These are phyloP conservation scores for Solanum clarkiae DNA, from an alignment of 257 asterid genomes.

Conservation along the genomic window DNA sequence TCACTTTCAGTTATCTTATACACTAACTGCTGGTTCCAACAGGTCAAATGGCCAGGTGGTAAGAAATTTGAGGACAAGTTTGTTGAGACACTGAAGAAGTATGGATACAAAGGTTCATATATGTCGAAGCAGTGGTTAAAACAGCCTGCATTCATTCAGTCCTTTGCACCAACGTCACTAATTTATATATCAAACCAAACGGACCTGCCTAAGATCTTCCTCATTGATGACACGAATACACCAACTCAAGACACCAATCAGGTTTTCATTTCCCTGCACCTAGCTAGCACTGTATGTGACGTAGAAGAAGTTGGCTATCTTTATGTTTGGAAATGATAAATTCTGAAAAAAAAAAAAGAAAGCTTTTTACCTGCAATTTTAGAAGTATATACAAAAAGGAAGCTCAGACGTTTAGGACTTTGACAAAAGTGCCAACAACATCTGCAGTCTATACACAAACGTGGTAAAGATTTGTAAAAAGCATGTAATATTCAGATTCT, in stretches of 20 bases:
- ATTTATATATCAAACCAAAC: constrained; percentile 60
- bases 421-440: not conserved
- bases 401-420: not conserved
- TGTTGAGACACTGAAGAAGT: constrained; percentile 60
- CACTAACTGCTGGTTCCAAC: constrained; percentile 2
- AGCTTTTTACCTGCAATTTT: not conserved
- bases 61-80: constrained; percentile 82
- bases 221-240: constrained; percentile 41
- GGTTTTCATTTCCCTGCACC: constrained; percentile 21
- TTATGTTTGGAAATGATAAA: not conserved
- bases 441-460: not conserved
- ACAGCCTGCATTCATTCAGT: constrained; percentile 80
- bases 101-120: constrained; percentile 77
- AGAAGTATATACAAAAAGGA: not conserved
- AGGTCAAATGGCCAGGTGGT: constrained; percentile 89
- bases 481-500: not conserved
- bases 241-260: constrained; percentile 93
- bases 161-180: constrained; percentile 92
- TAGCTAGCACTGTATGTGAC: not conserved
- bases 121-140: constrained; percentile 82
- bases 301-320: not conserved
- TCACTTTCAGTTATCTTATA: not conserved
- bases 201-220: constrained; percentile 69
- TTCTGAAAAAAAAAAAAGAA: not conserved
- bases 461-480: no score